Evolutionary conservation across 2,329 filamentous ascomycete genomes (phyloP).

Genomic region (Epichloe gansuensis): DNA sequence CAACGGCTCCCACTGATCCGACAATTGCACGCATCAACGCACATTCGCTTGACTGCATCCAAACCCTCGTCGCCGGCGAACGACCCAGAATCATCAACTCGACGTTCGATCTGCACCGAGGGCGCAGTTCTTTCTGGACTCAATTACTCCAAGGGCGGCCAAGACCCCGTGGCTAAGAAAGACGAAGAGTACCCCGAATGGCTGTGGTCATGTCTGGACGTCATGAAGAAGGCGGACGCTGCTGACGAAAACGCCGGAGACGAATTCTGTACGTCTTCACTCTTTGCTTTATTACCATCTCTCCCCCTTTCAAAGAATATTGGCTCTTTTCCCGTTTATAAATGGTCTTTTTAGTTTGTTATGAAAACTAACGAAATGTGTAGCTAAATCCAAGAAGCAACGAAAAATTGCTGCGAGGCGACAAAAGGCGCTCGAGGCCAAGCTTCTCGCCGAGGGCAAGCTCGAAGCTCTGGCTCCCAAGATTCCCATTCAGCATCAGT

Average conservation of each 20-base stretch:
- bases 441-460: constrained; percentile 53
- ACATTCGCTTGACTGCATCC: constrained; percentile 25
- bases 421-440: constrained; percentile 42
- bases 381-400: constrained; percentile 78
- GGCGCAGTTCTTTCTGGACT: constrained; percentile 62
- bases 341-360: background rate
- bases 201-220: constrained; percentile 63
- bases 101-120: constrained; percentile 43
- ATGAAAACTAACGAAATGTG: background rate
- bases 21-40: constrained; percentile 28
- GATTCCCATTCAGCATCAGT: constrained; percentile 66
- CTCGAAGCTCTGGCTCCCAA: constrained; percentile 53
- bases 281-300: too few relatives aligned
- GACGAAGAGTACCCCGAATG: constrained; percentile 71
- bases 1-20: constrained; percentile 20
- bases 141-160: constrained; percentile 63
- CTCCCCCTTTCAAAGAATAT: background rate
- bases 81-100: constrained; percentile 17
- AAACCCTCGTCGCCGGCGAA: constrained; percentile 24
- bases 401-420: constrained; percentile 58
- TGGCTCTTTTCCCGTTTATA: background rate
- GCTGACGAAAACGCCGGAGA: constrained; percentile 51
- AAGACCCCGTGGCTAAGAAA: constrained; percentile 60
- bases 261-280: constrained; percentile 58
- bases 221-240: constrained; percentile 41